phyloP scores from a whole-genome alignment of 2,329 filamentous ascomycete genomes.

The Pseudogymnoascus sp. region DNA sequence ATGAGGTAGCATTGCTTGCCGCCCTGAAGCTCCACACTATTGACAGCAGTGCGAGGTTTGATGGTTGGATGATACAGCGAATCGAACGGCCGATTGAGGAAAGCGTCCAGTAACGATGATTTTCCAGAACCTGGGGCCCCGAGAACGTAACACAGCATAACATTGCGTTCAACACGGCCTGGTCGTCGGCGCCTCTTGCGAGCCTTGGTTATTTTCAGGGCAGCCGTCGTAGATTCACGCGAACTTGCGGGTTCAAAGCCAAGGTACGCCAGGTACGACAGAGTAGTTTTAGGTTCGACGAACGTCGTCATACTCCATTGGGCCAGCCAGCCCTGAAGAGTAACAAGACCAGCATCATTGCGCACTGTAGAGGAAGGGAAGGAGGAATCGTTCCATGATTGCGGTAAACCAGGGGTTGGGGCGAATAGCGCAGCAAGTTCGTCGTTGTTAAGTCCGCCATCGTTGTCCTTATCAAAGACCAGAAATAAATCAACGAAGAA shows the following conservation, averaged over 20 bases:
- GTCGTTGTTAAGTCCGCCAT: constrained; percentile 81
- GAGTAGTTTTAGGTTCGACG: constrained; percentile 85
- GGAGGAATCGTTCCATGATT: constrained; percentile 78
- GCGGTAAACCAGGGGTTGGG: constrained; percentile 82
- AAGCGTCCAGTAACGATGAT: constrained; percentile 82
- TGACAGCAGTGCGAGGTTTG: constrained; percentile 86
- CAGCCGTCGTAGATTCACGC: constrained; percentile 72
- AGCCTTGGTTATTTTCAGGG: constrained; percentile 86
- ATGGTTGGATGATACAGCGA: constrained; percentile 86
- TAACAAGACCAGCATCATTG: constrained; percentile 92
- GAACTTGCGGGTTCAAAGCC: constrained; percentile 79
- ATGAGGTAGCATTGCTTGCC: constrained; percentile 98
- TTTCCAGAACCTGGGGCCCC: constrained; percentile 85
- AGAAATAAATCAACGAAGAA: constrained; percentile 97
- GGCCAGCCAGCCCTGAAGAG: constrained; percentile 92
- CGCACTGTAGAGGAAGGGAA: constrained; percentile 93
- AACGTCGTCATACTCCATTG: constrained; percentile 99
- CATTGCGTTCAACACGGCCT: constrained; percentile 85
- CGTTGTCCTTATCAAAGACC: constrained; percentile 94
- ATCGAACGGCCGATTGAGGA: constrained; percentile 82
- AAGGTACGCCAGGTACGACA: constrained; percentile 93
- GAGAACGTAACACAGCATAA: constrained; percentile 87
- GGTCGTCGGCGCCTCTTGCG: constrained; percentile 77
- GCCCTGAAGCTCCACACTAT: constrained; percentile 90
- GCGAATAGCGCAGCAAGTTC: constrained; percentile 85